phyloP scores from a whole-genome alignment of 148 eudicot species.

The Vaccinium macrocarpon region DNA sequence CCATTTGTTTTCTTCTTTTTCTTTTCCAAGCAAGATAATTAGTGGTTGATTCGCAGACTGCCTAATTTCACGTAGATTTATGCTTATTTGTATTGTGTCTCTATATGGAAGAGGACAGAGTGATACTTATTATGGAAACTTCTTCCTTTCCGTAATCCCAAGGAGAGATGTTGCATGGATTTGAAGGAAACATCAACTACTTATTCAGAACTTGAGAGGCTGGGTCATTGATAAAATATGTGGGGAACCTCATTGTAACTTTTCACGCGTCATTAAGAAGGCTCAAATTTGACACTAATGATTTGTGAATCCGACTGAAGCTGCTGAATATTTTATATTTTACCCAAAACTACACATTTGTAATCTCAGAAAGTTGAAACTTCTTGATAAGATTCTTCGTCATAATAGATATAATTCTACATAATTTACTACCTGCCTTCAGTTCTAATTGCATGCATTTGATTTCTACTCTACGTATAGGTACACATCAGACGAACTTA shows the following conservation, averaged over 20 bases:
- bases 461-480: slow-evolving; percentile 27
- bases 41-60: neutral
- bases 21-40: neutral
- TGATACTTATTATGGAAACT: neutral
- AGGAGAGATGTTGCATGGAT: neutral
- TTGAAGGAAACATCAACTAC: neutral
- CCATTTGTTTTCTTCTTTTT: neutral
- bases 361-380: no score
- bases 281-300: neutral
- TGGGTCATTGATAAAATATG: neutral
- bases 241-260: neutral
- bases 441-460: neutral
- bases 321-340: neutral
- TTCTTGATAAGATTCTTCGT: neutral
- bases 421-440: neutral
- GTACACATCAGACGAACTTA: slow-evolving; percentile 29
- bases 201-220: neutral
- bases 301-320: neutral
- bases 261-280: neutral
- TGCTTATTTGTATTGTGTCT: neutral
- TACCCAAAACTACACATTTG: neutral
- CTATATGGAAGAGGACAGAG: neutral
- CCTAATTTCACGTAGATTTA: neutral
- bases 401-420: neutral
- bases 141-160: neutral